Percentiles rank a stretch among this genome's conserved stretches.
Evolutionary conservation across 2,329 filamentous ascomycete species (phyloP).

Genomic region (Elsinoe perseae): DNA sequence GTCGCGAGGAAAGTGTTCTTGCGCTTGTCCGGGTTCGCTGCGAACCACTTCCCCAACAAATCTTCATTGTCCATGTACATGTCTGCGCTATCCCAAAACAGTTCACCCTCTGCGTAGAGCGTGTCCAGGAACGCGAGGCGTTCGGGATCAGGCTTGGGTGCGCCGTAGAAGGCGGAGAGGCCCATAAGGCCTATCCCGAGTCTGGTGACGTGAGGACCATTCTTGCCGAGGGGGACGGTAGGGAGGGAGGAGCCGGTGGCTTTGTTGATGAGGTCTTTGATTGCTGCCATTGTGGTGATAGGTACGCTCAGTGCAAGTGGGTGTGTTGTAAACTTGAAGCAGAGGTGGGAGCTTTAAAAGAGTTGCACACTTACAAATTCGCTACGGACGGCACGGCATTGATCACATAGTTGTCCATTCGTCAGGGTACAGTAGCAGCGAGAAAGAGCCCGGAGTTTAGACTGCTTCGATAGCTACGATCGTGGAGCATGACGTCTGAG

Average conservation of each 20-base stretch:
- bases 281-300: slow-evolving; percentile 15
- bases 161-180: slow-evolving; percentile 40
- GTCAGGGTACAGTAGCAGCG: neutral
- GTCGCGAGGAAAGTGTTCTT: slow-evolving; percentile 45
- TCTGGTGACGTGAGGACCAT: slow-evolving; percentile 45
- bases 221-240: slow-evolving; percentile 43
- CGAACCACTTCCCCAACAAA: slow-evolving; percentile 35
- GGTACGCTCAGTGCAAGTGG: neutral
- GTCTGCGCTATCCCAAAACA: slow-evolving; percentile 44
- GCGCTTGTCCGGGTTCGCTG: slow-evolving; percentile 40
- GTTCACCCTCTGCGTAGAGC: slow-evolving; percentile 43
- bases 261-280: slow-evolving; percentile 20
- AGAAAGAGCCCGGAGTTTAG: neutral
- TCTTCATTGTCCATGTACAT: slow-evolving; percentile 38
- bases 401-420: neutral
- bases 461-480: neutral
- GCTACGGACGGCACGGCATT: neutral
- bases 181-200: slow-evolving; percentile 52
- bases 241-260: slow-evolving; percentile 28
- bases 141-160: slow-evolving; percentile 42
- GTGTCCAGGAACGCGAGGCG: slow-evolving; percentile 46
- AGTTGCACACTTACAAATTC: neutral
- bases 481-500: slow-evolving; percentile 1
- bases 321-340: neutral
- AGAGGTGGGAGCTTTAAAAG: neutral